phyloP scores from a whole-genome alignment of 1,284 basidiomycete genomes.

The Wallemia mellicola region DNA sequence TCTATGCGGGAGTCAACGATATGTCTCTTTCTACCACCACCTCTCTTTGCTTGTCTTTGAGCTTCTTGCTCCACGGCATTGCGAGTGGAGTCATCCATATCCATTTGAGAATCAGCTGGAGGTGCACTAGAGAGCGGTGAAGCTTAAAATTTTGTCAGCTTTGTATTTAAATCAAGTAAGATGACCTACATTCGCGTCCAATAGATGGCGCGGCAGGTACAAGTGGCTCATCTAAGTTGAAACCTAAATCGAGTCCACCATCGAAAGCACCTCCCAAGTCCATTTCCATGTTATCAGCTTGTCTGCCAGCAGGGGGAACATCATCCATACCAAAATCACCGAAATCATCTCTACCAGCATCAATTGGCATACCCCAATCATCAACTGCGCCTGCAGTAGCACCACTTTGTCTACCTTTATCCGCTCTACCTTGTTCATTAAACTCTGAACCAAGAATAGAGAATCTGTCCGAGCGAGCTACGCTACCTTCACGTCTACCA shows the following conservation, averaged over 20 bases:
- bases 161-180: not conserved
- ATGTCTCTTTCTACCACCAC: not conserved
- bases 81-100: not conserved
- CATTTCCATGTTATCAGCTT: slow-evolving; percentile 24
- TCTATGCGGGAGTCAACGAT: not conserved
- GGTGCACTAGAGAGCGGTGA: not conserved
- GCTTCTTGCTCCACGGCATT: not conserved
- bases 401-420: not conserved
- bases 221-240: slow-evolving; percentile 27
- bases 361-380: slow-evolving; percentile 23
- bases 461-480: slow-evolving; percentile 19
- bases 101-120: not conserved
- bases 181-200: not conserved
- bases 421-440: not conserved
- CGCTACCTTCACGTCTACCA: slow-evolving; percentile 18
- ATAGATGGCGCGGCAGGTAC: slow-evolving; percentile 8
- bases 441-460: slow-evolving; percentile 1
- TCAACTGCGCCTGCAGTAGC: slow-evolving; percentile 18
- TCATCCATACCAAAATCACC: slow-evolving; percentile 14
- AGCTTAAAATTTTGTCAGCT: not conserved
- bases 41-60: not conserved
- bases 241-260: slow-evolving; percentile 23
- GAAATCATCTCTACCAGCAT: slow-evolving; percentile 31
- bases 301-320: slow-evolving; percentile 11
- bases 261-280: slow-evolving; percentile 15